A percentile compares a stretch with the other conserved stretches of the same genome.
These are phyloP conservation scores for Cyberlindnera xylosilytica DNA, from an alignment of 805 yeast species.

Conservation along the genomic window DNA sequence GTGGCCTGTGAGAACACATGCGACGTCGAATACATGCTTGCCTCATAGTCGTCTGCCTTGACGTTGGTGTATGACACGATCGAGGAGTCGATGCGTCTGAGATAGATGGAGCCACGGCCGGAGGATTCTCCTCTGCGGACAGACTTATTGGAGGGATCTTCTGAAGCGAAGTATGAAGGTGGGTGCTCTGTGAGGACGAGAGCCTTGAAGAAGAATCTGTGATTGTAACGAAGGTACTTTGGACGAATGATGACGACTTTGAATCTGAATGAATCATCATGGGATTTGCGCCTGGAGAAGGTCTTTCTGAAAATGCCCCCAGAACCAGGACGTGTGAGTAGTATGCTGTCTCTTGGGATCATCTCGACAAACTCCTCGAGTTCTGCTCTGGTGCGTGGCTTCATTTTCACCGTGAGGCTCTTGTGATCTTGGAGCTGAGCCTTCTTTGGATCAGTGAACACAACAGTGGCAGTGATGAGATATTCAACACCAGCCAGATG, in stretches of 20 bases:
- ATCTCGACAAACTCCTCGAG: constrained; percentile 4
- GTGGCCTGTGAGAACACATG: neutral
- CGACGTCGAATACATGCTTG: constrained; percentile 1
- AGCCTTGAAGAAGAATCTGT: constrained; percentile 7
- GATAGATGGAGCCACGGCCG: constrained; percentile 1
- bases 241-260: constrained; percentile 5
- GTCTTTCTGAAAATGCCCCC: constrained; percentile 5
- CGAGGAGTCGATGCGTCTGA: constrained; percentile 1
- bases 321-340: neutral
- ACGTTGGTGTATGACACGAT: constrained; percentile 4
- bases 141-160: neutral
- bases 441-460: neutral
- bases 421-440: neutral
- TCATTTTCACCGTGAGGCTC: neutral
- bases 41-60: neutral
- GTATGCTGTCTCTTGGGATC: constrained; percentile 1
- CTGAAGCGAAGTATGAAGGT: constrained; percentile 3
- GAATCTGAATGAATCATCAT: constrained; percentile 2
- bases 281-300: constrained; percentile 1
- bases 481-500: neutral
- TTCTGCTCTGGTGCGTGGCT: neutral
- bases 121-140: constrained; percentile 4
- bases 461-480: neutral
- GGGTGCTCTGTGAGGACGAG: constrained; percentile 7
- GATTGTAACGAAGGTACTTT: constrained; percentile 5